Evolutionary conservation across 2,329 filamentous ascomycete species (phyloP).

Genomic region (Trichoderma harzianum): DNA sequence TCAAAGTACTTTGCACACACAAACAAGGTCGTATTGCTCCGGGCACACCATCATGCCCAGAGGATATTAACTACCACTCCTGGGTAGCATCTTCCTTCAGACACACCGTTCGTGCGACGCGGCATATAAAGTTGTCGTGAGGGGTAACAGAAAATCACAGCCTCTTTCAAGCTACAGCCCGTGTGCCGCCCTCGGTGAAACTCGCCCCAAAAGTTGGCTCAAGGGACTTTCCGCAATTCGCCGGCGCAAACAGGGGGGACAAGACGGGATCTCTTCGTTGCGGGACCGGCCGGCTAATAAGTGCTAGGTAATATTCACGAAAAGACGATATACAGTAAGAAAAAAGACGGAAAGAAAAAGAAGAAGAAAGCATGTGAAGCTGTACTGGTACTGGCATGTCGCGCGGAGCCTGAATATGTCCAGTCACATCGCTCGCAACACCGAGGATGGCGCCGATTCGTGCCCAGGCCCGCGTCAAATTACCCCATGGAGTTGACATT

Average conservation of each 20-base stretch:
- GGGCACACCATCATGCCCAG: not conserved
- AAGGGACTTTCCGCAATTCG: not conserved
- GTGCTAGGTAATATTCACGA: not conserved
- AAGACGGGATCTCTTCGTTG: not conserved
- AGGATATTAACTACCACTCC: not conserved
- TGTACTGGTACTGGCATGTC: not conserved
- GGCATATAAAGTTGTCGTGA: not conserved
- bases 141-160: conserved; percentile 1
- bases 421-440: not conserved
- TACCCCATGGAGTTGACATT: conserved; percentile 16
- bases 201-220: not conserved
- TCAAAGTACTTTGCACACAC: not conserved
- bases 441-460: not conserved
- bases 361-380: not conserved
- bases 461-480: not conserved
- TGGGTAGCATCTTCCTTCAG: not conserved
- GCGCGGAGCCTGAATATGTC: not conserved
- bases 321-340: not conserved
- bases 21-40: not conserved
- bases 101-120: not conserved
- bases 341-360: not conserved
- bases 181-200: conserved; percentile 4
- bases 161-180: not conserved
- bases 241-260: not conserved
- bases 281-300: not conserved